A percentile compares a stretch with the other conserved stretches of the same genome.
Conservation (phyloP, 768 basidiomycete genomes). For the Lactarius sp. region DNA sequence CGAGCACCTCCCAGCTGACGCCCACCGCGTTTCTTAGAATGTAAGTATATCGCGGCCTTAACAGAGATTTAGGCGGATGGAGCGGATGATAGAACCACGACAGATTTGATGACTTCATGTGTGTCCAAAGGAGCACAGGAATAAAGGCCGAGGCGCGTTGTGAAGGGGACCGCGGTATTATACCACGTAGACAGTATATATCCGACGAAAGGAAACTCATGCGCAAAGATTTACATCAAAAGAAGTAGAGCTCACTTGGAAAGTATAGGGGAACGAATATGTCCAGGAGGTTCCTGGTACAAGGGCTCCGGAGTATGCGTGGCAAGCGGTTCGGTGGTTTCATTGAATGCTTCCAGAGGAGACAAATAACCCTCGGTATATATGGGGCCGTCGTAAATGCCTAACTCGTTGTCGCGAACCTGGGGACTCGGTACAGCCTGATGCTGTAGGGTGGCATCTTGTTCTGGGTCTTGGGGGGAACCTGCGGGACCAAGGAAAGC, state of each 20-base stretch:
- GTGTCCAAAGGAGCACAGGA: neutral
- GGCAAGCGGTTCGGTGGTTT: slow-evolving; percentile 1
- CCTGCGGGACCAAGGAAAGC: neutral
- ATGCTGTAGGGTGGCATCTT: neutral
- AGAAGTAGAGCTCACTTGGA: slow-evolving; percentile 22
- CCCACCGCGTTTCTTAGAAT: neutral
- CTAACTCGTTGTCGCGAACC: slow-evolving; percentile 9
- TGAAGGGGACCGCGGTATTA: neutral
- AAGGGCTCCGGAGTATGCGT: neutral
- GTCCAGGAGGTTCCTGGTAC: slow-evolving; percentile 10
- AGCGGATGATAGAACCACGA: neutral
- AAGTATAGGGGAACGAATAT: slow-evolving; percentile 24
- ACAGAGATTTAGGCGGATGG: neutral
- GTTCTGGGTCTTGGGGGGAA: neutral
- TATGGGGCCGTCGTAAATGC: slow-evolving; percentile 13
- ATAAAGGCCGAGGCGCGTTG: neutral
- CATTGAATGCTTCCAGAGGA: slow-evolving; percentile 15
- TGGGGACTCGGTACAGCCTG: neutral
- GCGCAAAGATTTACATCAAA: neutral
- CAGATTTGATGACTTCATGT: neutral
- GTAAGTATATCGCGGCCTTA: neutral
- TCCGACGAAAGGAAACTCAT: neutral
- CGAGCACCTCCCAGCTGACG: neutral
- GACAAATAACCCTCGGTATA: slow-evolving; percentile 7
- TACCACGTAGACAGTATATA: neutral